phyloP scores from a whole-genome alignment of 2,329 filamentous ascomycete genomes.

The Botrytis porri region DNA sequence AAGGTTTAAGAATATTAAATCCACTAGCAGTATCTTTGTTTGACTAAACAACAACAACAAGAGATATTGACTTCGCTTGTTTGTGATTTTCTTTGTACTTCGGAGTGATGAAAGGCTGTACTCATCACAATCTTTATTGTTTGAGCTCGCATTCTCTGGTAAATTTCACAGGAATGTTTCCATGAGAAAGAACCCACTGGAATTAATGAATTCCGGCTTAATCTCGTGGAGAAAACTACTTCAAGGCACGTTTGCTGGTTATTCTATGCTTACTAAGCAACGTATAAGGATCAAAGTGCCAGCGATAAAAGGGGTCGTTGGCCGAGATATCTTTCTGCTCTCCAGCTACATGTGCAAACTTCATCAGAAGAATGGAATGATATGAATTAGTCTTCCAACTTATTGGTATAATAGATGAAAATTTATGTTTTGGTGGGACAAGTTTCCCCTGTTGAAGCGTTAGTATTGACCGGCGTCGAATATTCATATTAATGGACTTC shows the following conservation, averaged over 20 bases:
- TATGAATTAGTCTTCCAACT: not conserved
- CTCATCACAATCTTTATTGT: not conserved
- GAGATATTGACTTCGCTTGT: not conserved
- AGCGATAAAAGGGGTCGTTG: not conserved
- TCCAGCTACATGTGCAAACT: not conserved
- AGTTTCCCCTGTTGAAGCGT: not conserved
- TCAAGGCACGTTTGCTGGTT: not conserved
- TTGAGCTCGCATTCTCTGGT: not conserved
- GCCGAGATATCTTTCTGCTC: not conserved
- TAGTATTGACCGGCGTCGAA: not conserved
- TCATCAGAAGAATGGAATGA: not conserved
- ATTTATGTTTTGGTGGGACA: constrained; percentile 4
- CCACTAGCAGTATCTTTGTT: not conserved
- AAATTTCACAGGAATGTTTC: not conserved
- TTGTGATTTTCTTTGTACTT: not conserved
- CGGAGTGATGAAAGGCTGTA: too few species aligned
- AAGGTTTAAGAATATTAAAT: not conserved
- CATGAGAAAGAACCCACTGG: too few species aligned
- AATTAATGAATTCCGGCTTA: not conserved
- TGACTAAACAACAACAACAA: not conserved
- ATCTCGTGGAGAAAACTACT: too few species aligned
- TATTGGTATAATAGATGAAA: constrained; percentile 7
- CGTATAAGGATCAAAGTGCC: not conserved
- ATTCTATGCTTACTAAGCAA: not conserved
- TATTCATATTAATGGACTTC: not conserved